These are phyloP conservation scores for Pelargonium citronellum DNA, from an alignment of 441 rosid species.

Conservation along the genomic window DNA sequence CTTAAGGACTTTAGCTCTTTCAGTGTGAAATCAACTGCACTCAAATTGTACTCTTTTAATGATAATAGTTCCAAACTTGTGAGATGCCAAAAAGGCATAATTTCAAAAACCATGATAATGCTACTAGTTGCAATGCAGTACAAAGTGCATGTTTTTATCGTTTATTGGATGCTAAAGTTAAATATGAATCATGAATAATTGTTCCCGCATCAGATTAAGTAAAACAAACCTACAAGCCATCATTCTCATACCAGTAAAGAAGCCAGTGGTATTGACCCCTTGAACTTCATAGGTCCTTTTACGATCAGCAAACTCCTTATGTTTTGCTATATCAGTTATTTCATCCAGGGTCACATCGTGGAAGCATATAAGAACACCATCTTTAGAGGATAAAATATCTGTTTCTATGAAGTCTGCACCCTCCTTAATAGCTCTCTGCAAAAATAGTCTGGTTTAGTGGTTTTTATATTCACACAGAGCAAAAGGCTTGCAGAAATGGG, in stretches of 20 bases:
- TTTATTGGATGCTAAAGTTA: neutral
- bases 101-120: neutral
- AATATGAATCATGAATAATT: neutral
- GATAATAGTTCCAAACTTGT: neutral
- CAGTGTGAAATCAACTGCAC: slow-evolving; percentile 79
- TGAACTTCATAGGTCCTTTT: slow-evolving; percentile 72
- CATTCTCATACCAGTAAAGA: slow-evolving; percentile 52
- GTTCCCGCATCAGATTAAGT: neutral
- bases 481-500: neutral
- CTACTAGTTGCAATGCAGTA: neutral
- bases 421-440: slow-evolving; percentile 90
- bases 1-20: slow-evolving; percentile 62
- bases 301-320: slow-evolving; percentile 75
- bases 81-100: neutral
- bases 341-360: slow-evolving; percentile 78
- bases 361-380: slow-evolving; percentile 75
- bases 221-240: neutral
- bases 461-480: neutral
- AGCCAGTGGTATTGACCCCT: slow-evolving; percentile 66
- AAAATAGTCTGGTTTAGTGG: slow-evolving; percentile 1
- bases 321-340: slow-evolving; percentile 62
- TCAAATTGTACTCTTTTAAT: slow-evolving; percentile 7
- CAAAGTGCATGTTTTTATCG: neutral
- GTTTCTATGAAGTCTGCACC: slow-evolving; percentile 93
- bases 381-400: slow-evolving; percentile 76